These are phyloP conservation scores for Phytophthora ohioensis DNA, from an alignment of 352 stramenopile species.

Conservation along the genomic window DNA sequence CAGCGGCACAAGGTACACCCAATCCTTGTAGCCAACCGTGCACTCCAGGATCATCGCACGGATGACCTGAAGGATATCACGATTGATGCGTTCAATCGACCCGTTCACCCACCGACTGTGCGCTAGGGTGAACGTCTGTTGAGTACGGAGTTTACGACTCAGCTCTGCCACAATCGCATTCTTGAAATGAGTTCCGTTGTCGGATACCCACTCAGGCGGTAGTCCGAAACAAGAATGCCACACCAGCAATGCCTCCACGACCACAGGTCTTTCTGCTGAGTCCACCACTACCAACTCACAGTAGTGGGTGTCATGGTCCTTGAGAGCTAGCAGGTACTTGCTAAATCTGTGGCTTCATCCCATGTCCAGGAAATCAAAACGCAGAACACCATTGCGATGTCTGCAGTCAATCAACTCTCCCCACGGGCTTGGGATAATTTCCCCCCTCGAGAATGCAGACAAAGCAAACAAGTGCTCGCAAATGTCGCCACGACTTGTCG, in stretches of 20 bases:
- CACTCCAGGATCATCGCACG: neutral
- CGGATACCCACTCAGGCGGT: too few relatives aligned
- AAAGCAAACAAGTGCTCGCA: conserved; percentile 15
- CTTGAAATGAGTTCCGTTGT: too few relatives aligned
- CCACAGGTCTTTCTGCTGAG: too few relatives aligned
- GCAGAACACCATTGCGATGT: too few relatives aligned
- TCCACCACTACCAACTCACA: too few relatives aligned
- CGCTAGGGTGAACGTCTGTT: neutral
- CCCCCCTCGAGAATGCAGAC: neutral
- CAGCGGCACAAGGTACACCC: neutral
- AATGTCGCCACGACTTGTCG: neutral
- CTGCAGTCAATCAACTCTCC: neutral
- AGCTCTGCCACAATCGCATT: too few relatives aligned
- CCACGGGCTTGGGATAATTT: neutral
- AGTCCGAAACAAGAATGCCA: too few relatives aligned
- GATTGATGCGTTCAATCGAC: neutral
- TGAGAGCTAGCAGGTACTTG: too few relatives aligned
- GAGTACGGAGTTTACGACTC: neutral
- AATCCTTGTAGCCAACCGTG: neutral
- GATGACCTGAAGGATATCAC: neutral
- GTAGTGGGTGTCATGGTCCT: too few relatives aligned
- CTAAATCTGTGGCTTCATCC: too few relatives aligned
- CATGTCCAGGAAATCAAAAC: too few relatives aligned
- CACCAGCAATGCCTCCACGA: too few relatives aligned
- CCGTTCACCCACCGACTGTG: neutral